These are phyloP conservation scores for Nothopassalora personata DNA, from an alignment of 2,329 filamentous ascomycete genomes.

Conservation along the genomic window DNA sequence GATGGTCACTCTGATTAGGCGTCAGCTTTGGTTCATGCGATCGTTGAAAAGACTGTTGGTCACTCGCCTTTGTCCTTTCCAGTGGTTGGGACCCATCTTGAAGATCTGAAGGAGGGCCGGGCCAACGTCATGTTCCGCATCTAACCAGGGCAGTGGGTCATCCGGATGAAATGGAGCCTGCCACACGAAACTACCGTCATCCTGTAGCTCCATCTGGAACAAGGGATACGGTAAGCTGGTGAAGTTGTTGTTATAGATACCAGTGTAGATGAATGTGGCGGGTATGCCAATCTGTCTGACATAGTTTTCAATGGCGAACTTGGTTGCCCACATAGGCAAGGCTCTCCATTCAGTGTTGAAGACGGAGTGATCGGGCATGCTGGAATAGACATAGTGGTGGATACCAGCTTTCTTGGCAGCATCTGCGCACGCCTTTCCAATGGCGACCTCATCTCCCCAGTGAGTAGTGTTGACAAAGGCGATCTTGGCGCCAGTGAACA, in stretches of 20 bases:
- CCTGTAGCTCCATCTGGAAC: conserved; percentile 87
- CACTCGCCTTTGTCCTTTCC: conserved; percentile 65
- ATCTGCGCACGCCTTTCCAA: conserved; percentile 82
- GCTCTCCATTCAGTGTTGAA: conserved; percentile 74
- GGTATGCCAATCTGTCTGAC: conserved; percentile 75
- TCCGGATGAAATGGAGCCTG: conserved; percentile 89
- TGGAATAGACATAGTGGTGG: conserved; percentile 91
- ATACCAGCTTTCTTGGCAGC: conserved; percentile 79
- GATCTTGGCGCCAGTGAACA: conserved; percentile 74
- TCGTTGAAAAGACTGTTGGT: conserved; percentile 1
- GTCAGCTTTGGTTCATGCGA: conserved; percentile 1
- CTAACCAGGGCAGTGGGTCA: conserved; percentile 85
- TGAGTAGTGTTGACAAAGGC: conserved; percentile 98
- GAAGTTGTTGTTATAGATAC: conserved; percentile 99
- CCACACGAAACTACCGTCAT: conserved; percentile 85
- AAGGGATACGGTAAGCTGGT: conserved; percentile 86
- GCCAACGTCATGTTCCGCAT: conserved; percentile 93
- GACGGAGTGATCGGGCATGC: conserved; percentile 89
- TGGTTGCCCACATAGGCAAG: conserved; percentile 84
- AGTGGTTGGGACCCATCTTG: conserved; percentile 83
- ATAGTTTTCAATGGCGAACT: conserved; percentile 90
- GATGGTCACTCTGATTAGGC: conserved; percentile 63
- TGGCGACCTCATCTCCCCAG: conserved; percentile 88
- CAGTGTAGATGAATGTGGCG: conserved; percentile 89
- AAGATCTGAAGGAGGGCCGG: conserved; percentile 89